Conservation (phyloP, 257 asterid species). For the Nicotiana tabacum region DNA sequence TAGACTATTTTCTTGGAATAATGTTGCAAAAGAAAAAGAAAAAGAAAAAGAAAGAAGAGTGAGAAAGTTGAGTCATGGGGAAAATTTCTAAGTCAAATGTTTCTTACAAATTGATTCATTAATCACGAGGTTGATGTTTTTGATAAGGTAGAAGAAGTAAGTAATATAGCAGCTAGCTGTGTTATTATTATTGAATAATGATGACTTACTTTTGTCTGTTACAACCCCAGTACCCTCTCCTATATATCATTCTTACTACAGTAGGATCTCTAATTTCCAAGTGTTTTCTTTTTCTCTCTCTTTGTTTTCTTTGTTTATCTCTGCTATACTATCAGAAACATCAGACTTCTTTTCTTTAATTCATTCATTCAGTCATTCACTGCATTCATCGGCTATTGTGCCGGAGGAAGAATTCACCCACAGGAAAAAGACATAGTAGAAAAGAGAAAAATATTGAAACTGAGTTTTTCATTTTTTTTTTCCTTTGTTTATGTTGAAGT, state of each 20-base stretch:
- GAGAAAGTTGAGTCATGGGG: background rate
- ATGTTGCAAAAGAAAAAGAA: background rate
- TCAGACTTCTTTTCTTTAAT: slow-evolving; percentile 40
- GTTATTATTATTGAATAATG: slow-evolving; percentile 86
- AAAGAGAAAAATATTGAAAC: background rate
- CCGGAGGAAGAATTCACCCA: slow-evolving; percentile 49
- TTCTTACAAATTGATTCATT: slow-evolving; percentile 17
- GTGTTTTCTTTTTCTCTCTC: background rate
- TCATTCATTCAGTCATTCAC: slow-evolving; percentile 46
- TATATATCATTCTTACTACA: background rate
- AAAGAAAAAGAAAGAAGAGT: background rate
- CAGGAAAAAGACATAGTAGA: slow-evolving; percentile 24
- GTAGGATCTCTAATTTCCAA: background rate
- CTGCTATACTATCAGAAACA: slow-evolving; percentile 24
- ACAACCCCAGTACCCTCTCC: slow-evolving; percentile 6
- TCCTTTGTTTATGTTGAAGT: background rate
- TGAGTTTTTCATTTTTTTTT: background rate
- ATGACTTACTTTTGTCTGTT: slow-evolving; percentile 65
- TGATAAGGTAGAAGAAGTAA: slow-evolving; percentile 21
- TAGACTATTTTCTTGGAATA: background rate
- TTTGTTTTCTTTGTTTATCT: slow-evolving; percentile 18
- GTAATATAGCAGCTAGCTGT: background rate
- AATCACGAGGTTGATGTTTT: slow-evolving; percentile 81
- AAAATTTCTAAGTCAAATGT: background rate
- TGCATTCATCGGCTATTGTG: slow-evolving; percentile 79